phyloP scores from a whole-genome alignment of 106 monocot genomes.

The Apostasia shenzhenica region DNA sequence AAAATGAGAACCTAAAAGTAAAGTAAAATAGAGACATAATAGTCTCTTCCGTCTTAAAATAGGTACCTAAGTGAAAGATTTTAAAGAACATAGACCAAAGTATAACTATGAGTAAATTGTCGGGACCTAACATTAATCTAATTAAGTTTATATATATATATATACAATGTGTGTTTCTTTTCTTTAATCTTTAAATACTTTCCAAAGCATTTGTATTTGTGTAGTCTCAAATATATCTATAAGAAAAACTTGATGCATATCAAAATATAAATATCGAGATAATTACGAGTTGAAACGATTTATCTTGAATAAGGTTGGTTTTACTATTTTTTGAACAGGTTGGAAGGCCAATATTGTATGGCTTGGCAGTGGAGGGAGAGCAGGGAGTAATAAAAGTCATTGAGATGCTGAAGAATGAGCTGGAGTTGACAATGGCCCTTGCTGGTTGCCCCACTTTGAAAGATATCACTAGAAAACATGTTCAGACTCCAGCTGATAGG shows the following conservation, averaged over 20 bases:
- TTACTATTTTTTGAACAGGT: conserved; percentile 16
- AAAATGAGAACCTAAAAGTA: no score
- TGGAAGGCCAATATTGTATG: conserved; percentile 57
- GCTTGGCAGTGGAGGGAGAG: conserved; percentile 55
- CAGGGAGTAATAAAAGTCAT: conserved; percentile 47
- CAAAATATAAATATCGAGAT: neutral
- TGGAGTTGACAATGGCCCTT: conserved; percentile 67
- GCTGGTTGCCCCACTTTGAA: conserved; percentile 39
- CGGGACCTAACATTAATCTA: no score
- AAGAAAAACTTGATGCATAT: no score
- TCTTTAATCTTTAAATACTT: neutral
- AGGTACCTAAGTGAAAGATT: no score
- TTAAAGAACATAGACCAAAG: no score
- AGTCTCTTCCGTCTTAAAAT: no score
- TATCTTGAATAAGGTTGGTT: neutral
- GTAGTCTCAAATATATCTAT: neutral
- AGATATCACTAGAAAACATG: conserved; percentile 60
- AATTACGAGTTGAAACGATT: neutral
- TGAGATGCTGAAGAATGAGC: conserved; percentile 48
- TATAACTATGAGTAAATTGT: no score
- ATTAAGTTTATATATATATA: no score
- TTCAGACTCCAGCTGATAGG: conserved; percentile 27
- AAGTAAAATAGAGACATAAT: no score
- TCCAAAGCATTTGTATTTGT: neutral
- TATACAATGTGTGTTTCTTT: no score